Evolutionary conservation across 441 rosid species (phyloP), one percentile per base, ranked within the genome.

Genomic region (Corymbia citriodora): DNA sequence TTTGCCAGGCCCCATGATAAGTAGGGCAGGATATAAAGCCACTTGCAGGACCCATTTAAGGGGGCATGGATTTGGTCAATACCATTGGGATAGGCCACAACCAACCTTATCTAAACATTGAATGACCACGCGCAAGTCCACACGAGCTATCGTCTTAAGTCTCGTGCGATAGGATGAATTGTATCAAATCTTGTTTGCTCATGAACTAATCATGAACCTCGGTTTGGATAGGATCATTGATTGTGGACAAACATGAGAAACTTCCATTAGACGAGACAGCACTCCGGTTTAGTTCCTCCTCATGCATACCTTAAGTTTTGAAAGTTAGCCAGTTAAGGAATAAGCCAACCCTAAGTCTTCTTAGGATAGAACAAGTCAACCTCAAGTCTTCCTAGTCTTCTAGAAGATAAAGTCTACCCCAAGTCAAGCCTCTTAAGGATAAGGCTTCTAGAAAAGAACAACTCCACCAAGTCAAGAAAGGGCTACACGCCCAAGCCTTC

Each of bases 221-320:
- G 0, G 1, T 55, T 4, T 0, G 3, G 10, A 55, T 15, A 53
- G 18, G 59, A 4, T 2, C 8, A 1, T 18, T 0, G 4, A 55
- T 55, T 0, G 1, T 3, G 0, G 59, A 55, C 59, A 55, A 18
- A 55, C 19, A 55, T 55, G 25, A 55, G 59, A 55, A 55, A 55
- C 23, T 55, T 55, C 0, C 59, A 18, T 55, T 8, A 0, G 10
- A 55, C 8, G 2, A 18, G 23, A 23, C 10, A 0, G 2, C 23
- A 18, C 59, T 55, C 10, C 1, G 16, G 29, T 57, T 57, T 57
- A 57, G 6, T 57, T 57, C 0, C 23, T 57, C 9, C 29, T 57
- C 27, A 57, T 57, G 6, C 21, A 9, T 11, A 27, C 61, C 61
- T 57, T 57, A 12, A 21, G 23, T 23, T 57, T 57, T 23, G 29